Evolutionary conservation across 2,329 filamentous ascomycete species (phyloP).

Genomic region (Cladophialophora immunda): DNA sequence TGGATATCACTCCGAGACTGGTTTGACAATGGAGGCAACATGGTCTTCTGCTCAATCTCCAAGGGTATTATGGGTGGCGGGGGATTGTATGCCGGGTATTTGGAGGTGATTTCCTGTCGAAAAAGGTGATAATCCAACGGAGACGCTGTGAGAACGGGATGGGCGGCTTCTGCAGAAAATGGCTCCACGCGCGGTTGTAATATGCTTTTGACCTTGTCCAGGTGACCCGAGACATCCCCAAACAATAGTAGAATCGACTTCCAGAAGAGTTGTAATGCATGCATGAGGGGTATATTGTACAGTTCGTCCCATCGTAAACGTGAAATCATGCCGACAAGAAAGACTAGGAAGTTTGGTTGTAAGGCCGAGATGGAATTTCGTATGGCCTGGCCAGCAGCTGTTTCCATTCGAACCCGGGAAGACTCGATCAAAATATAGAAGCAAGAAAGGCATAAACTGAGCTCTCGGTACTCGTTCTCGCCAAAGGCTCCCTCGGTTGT

Average conservation of each 20-base stretch:
- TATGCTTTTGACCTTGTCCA: constrained; percentile 76
- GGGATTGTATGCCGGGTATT: constrained; percentile 95
- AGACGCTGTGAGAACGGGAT: constrained; percentile 79
- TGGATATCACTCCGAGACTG: constrained; percentile 70
- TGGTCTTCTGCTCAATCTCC: constrained; percentile 88
- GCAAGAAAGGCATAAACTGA: constrained; percentile 40
- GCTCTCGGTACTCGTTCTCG: constrained; percentile 38
- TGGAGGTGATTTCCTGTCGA: constrained; percentile 94
- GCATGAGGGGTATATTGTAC: constrained; percentile 64
- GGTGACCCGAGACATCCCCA: constrained; percentile 74
- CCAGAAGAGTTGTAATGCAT: constrained; percentile 87
- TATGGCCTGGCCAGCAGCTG: constrained; percentile 28
- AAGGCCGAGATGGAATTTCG: constrained; percentile 32
- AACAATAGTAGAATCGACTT: constrained; percentile 88
- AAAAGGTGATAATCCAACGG: constrained; percentile 96
- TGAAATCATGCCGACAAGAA: constrained; percentile 39
- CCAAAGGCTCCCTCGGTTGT: constrained; percentile 37
- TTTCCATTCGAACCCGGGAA: constrained; percentile 31
- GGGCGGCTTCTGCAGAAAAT: constrained; percentile 70
- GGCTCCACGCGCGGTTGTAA: constrained; percentile 66
- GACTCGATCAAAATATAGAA: constrained; percentile 41
- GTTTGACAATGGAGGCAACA: constrained; percentile 84
- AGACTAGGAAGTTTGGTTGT: constrained; percentile 38
- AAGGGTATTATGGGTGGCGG: constrained; percentile 83
- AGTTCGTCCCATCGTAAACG: constrained; percentile 72